Evolutionary conservation across 2,329 filamentous ascomycete species (phyloP).

Genomic region (Aspergillus intermedius): DNA sequence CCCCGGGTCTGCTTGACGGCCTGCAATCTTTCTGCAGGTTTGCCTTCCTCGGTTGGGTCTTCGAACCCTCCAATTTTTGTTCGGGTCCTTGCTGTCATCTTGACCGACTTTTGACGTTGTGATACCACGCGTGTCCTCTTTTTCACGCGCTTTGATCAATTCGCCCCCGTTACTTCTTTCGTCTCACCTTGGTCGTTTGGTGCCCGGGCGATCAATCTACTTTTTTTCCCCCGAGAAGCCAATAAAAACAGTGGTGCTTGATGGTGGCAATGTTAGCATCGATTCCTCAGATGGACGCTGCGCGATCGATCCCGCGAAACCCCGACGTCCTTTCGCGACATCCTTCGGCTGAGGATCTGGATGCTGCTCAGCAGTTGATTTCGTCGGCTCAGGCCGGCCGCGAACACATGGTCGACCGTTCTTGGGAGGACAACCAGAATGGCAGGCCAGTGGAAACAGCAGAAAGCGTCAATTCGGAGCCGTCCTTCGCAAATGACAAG

Average conservation of each 20-base stretch:
- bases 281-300: conserved; percentile 31
- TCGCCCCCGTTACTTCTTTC: background rate
- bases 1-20: conserved; percentile 14
- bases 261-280: conserved; percentile 31
- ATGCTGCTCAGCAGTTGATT: conserved; percentile 43
- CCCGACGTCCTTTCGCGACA: conserved; percentile 32
- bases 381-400: conserved; percentile 41
- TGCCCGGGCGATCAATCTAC: background rate
- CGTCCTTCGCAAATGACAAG: conserved; percentile 11
- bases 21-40: conserved; percentile 19
- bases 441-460: background rate
- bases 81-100: conserved; percentile 18
- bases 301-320: conserved; percentile 26
- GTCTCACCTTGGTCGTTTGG: background rate
- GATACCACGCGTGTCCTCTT: conserved; percentile 23
- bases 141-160: background rate
- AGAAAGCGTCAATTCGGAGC: background rate
- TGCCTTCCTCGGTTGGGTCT: conserved; percentile 9
- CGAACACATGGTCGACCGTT: conserved; percentile 26
- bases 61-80: conserved; percentile 1
- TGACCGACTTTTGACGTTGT: conserved; percentile 33
- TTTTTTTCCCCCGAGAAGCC: background rate
- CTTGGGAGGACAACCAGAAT: conserved; percentile 13
- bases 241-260: background rate
- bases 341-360: conserved; percentile 42